A percentile compares a stretch with the other conserved stretches of the same genome.
phyloP scores from a whole-genome alignment of 768 basidiomycete genomes.

The Chlorophyllum brunneum region DNA sequence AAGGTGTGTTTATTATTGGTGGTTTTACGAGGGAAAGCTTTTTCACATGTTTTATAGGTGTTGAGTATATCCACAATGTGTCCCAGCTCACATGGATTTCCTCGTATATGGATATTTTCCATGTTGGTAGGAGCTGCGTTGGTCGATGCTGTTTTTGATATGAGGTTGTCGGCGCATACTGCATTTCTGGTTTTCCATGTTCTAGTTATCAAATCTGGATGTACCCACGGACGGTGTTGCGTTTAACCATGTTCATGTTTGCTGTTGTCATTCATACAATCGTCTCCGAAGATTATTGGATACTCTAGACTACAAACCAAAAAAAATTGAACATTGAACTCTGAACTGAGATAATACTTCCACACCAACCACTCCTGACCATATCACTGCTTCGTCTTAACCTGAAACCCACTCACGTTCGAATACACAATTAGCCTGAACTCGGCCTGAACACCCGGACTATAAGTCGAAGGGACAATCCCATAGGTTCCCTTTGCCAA shows the following conservation, averaged over 20 bases:
- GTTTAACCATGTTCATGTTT: background rate
- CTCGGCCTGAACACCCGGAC: conserved; percentile 47
- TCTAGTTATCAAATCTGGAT: conserved; percentile 8
- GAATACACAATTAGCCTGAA: conserved; percentile 66
- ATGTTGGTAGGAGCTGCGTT: conserved; percentile 13
- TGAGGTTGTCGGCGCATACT: conserved; percentile 9
- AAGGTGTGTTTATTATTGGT: conserved; percentile 9
- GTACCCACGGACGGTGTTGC: background rate
- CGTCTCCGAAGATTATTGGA: background rate
- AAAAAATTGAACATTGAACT: too few species aligned
- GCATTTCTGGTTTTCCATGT: conserved; percentile 14
- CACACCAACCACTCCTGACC: background rate
- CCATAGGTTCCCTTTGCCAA: conserved; percentile 65
- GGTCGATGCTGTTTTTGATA: conserved; percentile 12
- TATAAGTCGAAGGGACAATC: conserved; percentile 70
- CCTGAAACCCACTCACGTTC: conserved; percentile 28
- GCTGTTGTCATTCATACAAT: background rate
- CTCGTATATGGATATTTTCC: conserved; percentile 6
- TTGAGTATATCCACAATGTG: conserved; percentile 13
- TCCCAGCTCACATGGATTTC: conserved; percentile 4
- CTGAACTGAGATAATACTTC: too few species aligned
- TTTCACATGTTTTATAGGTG: conserved; percentile 6
- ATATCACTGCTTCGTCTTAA: conserved; percentile 13
- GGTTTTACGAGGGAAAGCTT: background rate
- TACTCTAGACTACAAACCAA: too few species aligned